Base-by-base conservation (phyloP, 176 grass and related monocot species). In the Musa schizocarpa region DNA sequence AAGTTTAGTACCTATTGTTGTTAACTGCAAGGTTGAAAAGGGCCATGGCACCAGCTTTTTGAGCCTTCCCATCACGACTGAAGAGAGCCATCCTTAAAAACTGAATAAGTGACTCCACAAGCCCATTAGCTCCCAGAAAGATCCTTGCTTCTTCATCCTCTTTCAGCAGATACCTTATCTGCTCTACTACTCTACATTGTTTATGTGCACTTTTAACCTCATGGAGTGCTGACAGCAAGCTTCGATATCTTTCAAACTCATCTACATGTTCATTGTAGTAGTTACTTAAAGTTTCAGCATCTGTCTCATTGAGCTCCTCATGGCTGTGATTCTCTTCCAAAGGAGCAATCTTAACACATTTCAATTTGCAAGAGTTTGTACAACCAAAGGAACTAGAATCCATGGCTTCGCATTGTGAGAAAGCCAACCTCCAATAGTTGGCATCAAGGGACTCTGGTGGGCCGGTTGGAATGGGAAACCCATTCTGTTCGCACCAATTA, bases 1-100 rank as follows among this genome's bases (percentile, higher is more conserved):
- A 49, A 19, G 49, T 27, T 53, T 55, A 14, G 59, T 87, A 94
- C 95, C 95, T 99, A 79, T 87, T 99, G 78, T 94, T 99, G 72
- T 87, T 91, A 64, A 99, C 95, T 58, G 95, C 89, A 70, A 99
- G 95, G 74, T 99, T 99, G 82, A 94, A 99, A 64, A 99, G 88
- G 78, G 90, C 95, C 95, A 99, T 94, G 25, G 90, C 84, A 25
- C 90, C 86, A 81, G 93, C 73, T 90, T 94, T 88, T 76, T 94
- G 95, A 71, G 90, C 88, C 80, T 87, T 91, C 76, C 89, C 84
- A 81, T 99, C 88, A 82, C 84, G 86, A 76, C 84, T 76, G 65
- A 85, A 73, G 50, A 99, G 62, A 8, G 90, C 84, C 51, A 87
- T 81, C 66, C 84, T 91, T 67, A 99, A 57, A 82, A 99, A 99